Percentiles rank a stretch among this genome's conserved stretches.
Conservation (phyloP, 176 grass and related monocot species). For the Carex cristatella region DNA sequence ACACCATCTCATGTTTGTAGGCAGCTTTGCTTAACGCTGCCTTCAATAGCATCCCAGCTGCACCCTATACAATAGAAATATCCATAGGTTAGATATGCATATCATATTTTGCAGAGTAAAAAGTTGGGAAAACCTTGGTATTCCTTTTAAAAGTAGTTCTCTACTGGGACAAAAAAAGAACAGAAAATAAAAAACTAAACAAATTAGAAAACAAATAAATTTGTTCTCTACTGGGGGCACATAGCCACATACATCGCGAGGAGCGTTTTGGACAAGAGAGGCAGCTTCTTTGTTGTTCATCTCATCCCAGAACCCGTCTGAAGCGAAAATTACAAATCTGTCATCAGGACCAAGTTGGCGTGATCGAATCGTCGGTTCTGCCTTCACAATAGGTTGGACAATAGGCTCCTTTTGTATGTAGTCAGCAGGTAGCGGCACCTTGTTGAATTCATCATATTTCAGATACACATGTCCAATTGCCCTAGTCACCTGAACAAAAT, state of each 20-base stretch:
- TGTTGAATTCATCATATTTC: constrained; percentile 46
- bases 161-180: no score
- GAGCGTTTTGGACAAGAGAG: constrained; percentile 22
- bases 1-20: no score
- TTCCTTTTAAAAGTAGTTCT: no score
- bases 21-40: constrained; percentile 21
- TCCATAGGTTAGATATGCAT: not conserved
- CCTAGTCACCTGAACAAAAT: constrained; percentile 35
- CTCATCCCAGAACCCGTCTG: constrained; percentile 50
- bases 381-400: constrained; percentile 35
- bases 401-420: constrained; percentile 39
- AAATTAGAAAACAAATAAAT: no score
- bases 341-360: constrained; percentile 32
- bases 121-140: no score
- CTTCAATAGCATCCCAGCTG: constrained; percentile 39
- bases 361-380: constrained; percentile 35
- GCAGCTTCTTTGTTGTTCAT: constrained; percentile 43
- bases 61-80: constrained; percentile 28
- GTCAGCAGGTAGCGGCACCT: constrained; percentile 21
- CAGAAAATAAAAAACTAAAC: no score
- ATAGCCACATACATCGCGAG: constrained; percentile 32
- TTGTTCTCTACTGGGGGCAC: not conserved
- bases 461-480: constrained; percentile 51
- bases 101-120: no score
- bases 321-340: constrained; percentile 56